Conservation (phyloP, 2,329 filamentous ascomycete genomes). For the Sordariomycetes sp. region DNA sequence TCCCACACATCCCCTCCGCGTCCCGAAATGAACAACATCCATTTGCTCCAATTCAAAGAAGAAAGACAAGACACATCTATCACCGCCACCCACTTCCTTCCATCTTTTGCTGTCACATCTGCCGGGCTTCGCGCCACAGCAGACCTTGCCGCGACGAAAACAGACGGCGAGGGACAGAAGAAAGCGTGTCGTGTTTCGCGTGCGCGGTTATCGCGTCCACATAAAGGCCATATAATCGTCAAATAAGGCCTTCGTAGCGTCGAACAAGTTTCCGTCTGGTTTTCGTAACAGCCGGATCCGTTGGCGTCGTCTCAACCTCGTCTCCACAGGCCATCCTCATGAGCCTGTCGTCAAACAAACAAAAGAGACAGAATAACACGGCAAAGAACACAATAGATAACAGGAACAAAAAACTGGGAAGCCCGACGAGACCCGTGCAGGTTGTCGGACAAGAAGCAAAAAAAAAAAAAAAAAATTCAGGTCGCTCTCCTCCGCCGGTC, state of each 20-base stretch:
- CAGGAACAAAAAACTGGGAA: slow-evolving; percentile 4
- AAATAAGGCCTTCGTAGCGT: not conserved
- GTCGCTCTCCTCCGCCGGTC: slow-evolving; percentile 7
- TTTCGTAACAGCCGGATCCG: slow-evolving; percentile 3
- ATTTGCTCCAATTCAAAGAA: not conserved
- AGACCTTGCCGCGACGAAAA: not conserved
- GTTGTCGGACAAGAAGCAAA: too few species aligned
- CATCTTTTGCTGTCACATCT: not conserved
- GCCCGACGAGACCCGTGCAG: not conserved
- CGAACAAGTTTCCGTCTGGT: slow-evolving; percentile 1
- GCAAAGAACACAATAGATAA: slow-evolving; percentile 5
- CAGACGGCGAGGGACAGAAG: not conserved
- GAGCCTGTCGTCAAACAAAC: slow-evolving; percentile 2
- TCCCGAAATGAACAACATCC: not conserved
- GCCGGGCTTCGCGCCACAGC: not conserved
- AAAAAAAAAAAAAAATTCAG: slow-evolving; percentile 9
- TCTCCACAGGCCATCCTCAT: not conserved
- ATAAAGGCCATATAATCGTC: not conserved
- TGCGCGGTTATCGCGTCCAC: not conserved
- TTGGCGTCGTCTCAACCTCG: not conserved
- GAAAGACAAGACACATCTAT: slow-evolving; percentile 6
- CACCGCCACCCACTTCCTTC: slow-evolving; percentile 1
- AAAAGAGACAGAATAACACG: slow-evolving; percentile 7
- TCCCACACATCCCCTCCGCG: too few species aligned
- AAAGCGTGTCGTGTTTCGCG: slow-evolving; percentile 1